These are phyloP conservation scores for Inga oerstediana DNA, from an alignment of 306 rosid species.

Conservation along the genomic window DNA sequence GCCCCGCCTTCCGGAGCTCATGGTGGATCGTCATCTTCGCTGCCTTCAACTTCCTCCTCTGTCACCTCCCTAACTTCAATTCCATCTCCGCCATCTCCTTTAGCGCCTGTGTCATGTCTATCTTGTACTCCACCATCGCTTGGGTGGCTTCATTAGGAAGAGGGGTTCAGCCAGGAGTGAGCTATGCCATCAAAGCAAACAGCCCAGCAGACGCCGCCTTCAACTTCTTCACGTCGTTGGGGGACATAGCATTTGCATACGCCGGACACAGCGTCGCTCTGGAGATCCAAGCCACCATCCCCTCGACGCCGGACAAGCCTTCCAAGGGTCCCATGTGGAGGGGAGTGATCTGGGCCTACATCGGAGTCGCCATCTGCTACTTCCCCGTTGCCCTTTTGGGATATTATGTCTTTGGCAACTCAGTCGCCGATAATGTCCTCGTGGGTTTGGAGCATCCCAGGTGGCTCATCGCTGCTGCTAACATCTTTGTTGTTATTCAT, in stretches of 20 bases:
- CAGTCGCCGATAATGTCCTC: slow-evolving; percentile 42
- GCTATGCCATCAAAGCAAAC: slow-evolving; percentile 45
- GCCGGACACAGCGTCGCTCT: slow-evolving; percentile 91
- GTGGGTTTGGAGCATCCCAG: slow-evolving; percentile 49
- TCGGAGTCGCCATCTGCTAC: slow-evolving; percentile 78
- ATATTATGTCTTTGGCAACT: slow-evolving; percentile 61
- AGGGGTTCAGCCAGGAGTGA: slow-evolving; percentile 50
- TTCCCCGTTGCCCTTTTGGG: slow-evolving; percentile 79
- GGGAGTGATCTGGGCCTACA: slow-evolving; percentile 69
- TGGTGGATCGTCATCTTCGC: slow-evolving; percentile 66
- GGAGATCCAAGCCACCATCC: slow-evolving; percentile 94
- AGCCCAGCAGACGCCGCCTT: slow-evolving; percentile 34
- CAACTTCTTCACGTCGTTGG: slow-evolving; percentile 68
- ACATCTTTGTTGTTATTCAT: slow-evolving; percentile 73
- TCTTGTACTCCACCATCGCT: slow-evolving; percentile 70
- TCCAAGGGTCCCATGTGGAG: slow-evolving; percentile 93
- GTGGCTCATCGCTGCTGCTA: slow-evolving; percentile 79
- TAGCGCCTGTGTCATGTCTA: slow-evolving; percentile 77
- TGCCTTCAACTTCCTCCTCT: slow-evolving; percentile 59
- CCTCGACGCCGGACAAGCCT: slow-evolving; percentile 73
- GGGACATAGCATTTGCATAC: slow-evolving; percentile 81
- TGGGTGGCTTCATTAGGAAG: slow-evolving; percentile 58
- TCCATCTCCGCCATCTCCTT: slow-evolving; percentile 68
- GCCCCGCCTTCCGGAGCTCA: slow-evolving; percentile 41
- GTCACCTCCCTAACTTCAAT: slow-evolving; percentile 83